Percentiles rank a stretch among this genome's conserved stretches.
Evolutionary conservation across 768 basidiomycete genomes (phyloP).

Genomic region (Polyporus arcularius): DNA sequence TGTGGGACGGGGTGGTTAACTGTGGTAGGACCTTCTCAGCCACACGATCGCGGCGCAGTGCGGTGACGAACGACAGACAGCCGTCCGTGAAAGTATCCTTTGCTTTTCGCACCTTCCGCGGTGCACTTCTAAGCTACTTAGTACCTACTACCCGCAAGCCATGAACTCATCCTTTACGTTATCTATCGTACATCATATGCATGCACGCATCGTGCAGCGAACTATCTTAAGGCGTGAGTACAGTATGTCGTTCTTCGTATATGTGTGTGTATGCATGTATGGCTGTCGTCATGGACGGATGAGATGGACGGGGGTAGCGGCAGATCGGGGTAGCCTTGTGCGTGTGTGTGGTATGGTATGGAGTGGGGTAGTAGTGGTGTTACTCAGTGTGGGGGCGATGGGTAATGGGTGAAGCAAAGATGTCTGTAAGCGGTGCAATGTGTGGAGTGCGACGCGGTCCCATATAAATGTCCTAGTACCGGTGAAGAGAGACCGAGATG

Average conservation of each 20-base stretch:
- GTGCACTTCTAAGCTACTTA: neutral
- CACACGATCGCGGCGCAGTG: too few relatives aligned
- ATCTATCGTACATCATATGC: neutral
- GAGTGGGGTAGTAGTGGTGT: neutral
- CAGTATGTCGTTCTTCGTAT: neutral
- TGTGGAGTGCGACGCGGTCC: neutral
- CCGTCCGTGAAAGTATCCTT: neutral
- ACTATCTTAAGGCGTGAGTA: slow-evolving; percentile 4
- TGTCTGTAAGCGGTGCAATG: neutral
- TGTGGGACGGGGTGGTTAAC: neutral
- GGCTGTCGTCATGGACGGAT: too few relatives aligned
- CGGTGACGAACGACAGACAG: too few relatives aligned
- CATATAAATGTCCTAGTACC: neutral
- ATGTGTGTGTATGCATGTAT: too few relatives aligned
- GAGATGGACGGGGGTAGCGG: too few relatives aligned
- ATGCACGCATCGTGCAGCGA: neutral
- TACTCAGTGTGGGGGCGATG: neutral
- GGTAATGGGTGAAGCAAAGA: neutral
- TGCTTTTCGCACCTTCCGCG: neutral
- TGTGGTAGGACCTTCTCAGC: too few relatives aligned
- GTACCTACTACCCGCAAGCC: neutral
- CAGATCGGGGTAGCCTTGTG: neutral
- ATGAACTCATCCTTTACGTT: neutral
- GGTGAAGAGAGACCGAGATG: neutral
- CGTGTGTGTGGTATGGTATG: neutral